Conservation (phyloP, 257 asterid genomes). For the Asclepias syriaca region DNA sequence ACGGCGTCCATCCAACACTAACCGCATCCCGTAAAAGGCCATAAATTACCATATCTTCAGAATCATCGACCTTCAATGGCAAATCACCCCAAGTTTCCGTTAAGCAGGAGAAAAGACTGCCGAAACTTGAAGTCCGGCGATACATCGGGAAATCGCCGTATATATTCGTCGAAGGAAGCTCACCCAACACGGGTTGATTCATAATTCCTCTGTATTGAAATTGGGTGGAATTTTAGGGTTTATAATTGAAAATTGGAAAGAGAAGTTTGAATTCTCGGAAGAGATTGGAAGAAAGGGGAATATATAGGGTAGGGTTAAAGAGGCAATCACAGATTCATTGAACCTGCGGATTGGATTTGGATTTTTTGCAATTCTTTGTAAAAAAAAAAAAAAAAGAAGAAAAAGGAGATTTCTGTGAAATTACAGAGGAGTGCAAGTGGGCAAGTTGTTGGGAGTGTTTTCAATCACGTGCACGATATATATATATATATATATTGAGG, state of each 20-base stretch:
- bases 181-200: constrained; percentile 34
- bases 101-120: constrained; percentile 53
- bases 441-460: constrained; percentile 35
- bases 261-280: constrained; percentile 21
- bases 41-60: constrained; percentile 83
- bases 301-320: constrained; percentile 33
- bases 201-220: constrained; percentile 9
- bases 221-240: background rate
- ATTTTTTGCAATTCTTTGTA: constrained; percentile 1
- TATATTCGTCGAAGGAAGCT: constrained; percentile 22
- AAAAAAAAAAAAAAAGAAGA: background rate
- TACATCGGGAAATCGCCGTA: constrained; percentile 28
- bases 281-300: background rate
- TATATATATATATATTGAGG: background rate
- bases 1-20: constrained; percentile 78
- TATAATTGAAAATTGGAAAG: no score
- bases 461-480: constrained; percentile 39
- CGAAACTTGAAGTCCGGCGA: constrained; percentile 59
- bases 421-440: constrained; percentile 42
- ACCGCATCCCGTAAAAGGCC: constrained; percentile 73
- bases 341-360: constrained; percentile 14
- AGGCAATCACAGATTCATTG: constrained; percentile 19
- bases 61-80: constrained; percentile 78
- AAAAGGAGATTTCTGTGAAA: constrained; percentile 29
- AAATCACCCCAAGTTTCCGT: constrained; percentile 82